Conservation (phyloP, 2,329 filamentous ascomycete genomes). For the Aspergillus flavus region DNA sequence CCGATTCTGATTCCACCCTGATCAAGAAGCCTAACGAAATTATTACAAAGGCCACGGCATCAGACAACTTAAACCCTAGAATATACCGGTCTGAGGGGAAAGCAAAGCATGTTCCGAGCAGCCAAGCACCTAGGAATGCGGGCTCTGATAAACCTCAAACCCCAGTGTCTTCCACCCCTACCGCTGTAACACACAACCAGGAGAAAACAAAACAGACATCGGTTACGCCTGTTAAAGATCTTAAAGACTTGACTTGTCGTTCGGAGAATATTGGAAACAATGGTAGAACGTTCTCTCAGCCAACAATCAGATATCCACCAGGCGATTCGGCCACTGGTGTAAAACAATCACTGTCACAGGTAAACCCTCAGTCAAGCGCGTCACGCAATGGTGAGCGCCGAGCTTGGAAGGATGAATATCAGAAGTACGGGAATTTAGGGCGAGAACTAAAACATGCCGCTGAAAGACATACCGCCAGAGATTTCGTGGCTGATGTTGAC, state of each 20-base stretch:
- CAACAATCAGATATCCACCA: slow-evolving; percentile 31
- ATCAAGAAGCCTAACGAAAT: slow-evolving; percentile 22
- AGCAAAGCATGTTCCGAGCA: slow-evolving; percentile 25
- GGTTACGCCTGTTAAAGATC: slow-evolving; percentile 48
- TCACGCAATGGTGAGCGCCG: slow-evolving; percentile 40
- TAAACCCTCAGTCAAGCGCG: slow-evolving; percentile 24
- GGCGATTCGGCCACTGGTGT: slow-evolving; percentile 26
- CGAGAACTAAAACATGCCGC: slow-evolving; percentile 51
- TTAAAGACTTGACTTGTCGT: slow-evolving; percentile 40
- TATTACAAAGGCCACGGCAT: slow-evolving; percentile 11
- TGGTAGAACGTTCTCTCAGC: slow-evolving; percentile 41
- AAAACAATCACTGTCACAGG: slow-evolving; percentile 33
- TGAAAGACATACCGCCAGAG: slow-evolving; percentile 37
- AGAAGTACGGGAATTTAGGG: slow-evolving; percentile 46
- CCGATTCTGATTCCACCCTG: slow-evolving; percentile 23
- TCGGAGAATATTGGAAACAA: slow-evolving; percentile 45
- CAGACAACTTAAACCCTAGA: slow-evolving; percentile 22
- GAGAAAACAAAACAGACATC: slow-evolving; percentile 32
- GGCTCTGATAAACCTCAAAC: slow-evolving; percentile 40
- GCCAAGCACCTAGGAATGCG: slow-evolving; percentile 28
- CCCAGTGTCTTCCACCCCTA: slow-evolving; percentile 34
- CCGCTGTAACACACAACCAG: slow-evolving; percentile 33
- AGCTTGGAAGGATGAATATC: slow-evolving; percentile 47
- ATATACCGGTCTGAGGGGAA: slow-evolving; percentile 18
- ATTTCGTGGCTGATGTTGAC: slow-evolving; percentile 30